Conservation (phyloP, 352 stramenopile genomes). For the Globisporangium alternatum region DNA sequence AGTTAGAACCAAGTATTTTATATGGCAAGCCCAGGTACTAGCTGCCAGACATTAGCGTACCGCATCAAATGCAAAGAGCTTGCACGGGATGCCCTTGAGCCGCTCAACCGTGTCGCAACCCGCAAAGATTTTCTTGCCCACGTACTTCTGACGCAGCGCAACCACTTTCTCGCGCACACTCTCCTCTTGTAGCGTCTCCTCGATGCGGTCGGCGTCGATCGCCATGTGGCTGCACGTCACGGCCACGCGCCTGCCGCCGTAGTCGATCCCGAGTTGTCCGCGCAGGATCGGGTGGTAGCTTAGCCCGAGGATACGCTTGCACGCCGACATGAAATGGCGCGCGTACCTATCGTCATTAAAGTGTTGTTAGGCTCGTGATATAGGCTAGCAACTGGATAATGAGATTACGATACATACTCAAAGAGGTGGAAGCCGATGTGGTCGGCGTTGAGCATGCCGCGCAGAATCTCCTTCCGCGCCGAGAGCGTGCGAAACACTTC, state of each 20-base stretch:
- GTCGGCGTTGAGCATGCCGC: constrained; percentile 89
- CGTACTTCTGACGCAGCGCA: constrained; percentile 53
- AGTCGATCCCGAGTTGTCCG: constrained; percentile 92
- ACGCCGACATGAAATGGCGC: constrained; percentile 90
- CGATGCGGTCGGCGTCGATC: constrained; percentile 56
- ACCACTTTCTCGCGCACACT: constrained; percentile 55
- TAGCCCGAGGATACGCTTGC: constrained; percentile 92
- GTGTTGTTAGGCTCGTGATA: neutral
- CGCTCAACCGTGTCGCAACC: constrained; percentile 94
- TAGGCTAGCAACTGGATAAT: neutral
- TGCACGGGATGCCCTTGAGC: constrained; percentile 96
- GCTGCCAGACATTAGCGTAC: constrained; percentile 6
- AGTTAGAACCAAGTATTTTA: neutral
- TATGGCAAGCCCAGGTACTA: too few relatives aligned
- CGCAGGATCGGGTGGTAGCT: constrained; percentile 91
- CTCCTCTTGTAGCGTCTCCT: constrained; percentile 39
- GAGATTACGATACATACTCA: constrained; percentile 51
- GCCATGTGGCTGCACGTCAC: constrained; percentile 95
- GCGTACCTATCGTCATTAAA: constrained; percentile 31
- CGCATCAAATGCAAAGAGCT: constrained; percentile 94
- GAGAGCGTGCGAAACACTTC: constrained; percentile 98
- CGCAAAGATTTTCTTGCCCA: constrained; percentile 86
- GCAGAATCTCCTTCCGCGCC: constrained; percentile 87
- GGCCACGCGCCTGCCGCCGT: constrained; percentile 91
- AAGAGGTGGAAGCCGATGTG: constrained; percentile 94